phyloP scores from a whole-genome alignment of 2,329 filamentous ascomycete genomes.

The Fusarium sp. region DNA sequence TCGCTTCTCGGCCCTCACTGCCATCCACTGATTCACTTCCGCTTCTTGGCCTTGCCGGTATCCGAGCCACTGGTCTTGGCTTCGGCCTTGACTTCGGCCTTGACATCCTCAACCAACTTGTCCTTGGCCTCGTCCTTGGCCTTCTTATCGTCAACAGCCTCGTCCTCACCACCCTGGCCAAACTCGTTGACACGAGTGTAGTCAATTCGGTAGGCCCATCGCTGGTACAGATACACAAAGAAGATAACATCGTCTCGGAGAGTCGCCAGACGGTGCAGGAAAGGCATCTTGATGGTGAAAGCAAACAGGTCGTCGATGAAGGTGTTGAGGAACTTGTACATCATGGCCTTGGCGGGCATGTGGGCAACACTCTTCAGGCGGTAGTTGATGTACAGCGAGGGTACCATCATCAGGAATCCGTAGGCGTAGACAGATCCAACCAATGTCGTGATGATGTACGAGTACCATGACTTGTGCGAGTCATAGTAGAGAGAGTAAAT shows the following conservation, averaged over 20 bases:
- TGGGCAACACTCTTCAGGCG: constrained; percentile 94
- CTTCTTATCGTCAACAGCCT: constrained; percentile 80
- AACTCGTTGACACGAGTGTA: constrained; percentile 97
- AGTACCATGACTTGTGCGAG: constrained; percentile 98
- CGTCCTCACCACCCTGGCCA: constrained; percentile 96
- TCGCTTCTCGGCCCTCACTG: not conserved
- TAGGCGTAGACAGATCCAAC: constrained; percentile 98
- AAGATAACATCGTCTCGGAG: constrained; percentile 97
- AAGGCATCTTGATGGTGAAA: constrained; percentile 99
- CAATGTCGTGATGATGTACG: constrained; percentile 93
- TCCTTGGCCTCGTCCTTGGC: constrained; percentile 59
- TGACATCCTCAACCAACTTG: constrained; percentile 55
- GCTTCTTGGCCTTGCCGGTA: constrained; percentile 62
- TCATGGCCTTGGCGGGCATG: constrained; percentile 97
- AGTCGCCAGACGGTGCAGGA: constrained; percentile 91
- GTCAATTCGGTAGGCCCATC: constrained; percentile 92
- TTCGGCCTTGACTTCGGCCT: constrained; percentile 55
- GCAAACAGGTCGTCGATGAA: constrained; percentile 99
- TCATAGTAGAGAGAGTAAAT: constrained; percentile 94
- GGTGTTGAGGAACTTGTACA: constrained; percentile 98
- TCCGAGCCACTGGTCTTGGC: constrained; percentile 66
- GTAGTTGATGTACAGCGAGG: constrained; percentile 98
- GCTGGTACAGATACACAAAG: constrained; percentile 97
- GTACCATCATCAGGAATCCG: constrained; percentile 99
- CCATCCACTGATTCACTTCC: constrained; percentile 52